Base-by-base conservation (phyloP, 2,329 filamentous ascomycete genomes). In the Chaetomiaceae sp. region DNA sequence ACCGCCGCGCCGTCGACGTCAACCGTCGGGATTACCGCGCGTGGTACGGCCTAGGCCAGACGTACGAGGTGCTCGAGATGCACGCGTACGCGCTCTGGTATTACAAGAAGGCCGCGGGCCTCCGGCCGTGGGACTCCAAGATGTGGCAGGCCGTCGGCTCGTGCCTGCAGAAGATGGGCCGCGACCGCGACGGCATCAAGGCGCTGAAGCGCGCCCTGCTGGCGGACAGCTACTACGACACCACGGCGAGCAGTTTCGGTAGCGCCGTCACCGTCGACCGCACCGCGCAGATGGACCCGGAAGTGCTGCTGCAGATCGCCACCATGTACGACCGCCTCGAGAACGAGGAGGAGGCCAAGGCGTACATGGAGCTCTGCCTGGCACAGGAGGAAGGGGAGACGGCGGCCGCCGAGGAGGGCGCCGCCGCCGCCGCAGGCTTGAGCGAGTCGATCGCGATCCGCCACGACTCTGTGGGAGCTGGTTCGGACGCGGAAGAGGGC, bases 121-220 rank as follows among this genome's bases (percentile, higher is more conserved):
- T 98, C 2, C 81, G 90, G n/a, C 89, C 91, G 0, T 96, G 91
- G 75, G 93, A 98, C 58, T 88, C 90, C 0, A 97, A 97, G 66
- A 95, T 98, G 87, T 98, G 93, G 93, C 86, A 93, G 71, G 93
- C 93, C 0, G 89, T 98, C 5, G 93, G 88, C 9, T 86, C 86
- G 27, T 96, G 91, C 62, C 83, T 95, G 53, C 85, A 91, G 51
- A 91, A 90, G 62, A 94, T 96, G 76, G 84, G 83, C 42, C 82
- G 90, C 45, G 74, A 88, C 41, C 77, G 83, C n/a, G 90, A 96
- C 57, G 91, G 88, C 24, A 96, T 98, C 65, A 93, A 95, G 60
- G 88, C 93, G 0, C 81, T 95, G 58, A 98, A 98, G 63, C 84
- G 93, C 30, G 93, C 93, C 0, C 71, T 98, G 7, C 79, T 93